These are phyloP conservation scores for Paragyromitra xinjiangensis DNA, from an alignment of 495 filamentous ascomycete genomes.

Conservation along the genomic window DNA sequence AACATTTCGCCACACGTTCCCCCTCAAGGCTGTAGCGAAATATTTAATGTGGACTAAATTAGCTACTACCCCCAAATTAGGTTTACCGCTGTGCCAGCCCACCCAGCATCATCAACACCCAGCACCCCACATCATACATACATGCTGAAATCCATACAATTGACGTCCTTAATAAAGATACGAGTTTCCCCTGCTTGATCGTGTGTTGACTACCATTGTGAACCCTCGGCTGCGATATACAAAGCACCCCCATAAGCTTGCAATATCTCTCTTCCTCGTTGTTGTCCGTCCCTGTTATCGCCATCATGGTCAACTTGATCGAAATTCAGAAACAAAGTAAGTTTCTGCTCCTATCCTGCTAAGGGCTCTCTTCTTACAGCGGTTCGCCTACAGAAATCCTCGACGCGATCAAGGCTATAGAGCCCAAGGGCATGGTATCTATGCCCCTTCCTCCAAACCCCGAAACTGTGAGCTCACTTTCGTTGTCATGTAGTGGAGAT, in stretches of 20 bases:
- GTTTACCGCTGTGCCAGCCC: neutral
- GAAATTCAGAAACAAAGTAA: conserved; percentile 56
- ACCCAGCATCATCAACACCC: conserved; percentile 18
- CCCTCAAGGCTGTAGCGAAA: neutral
- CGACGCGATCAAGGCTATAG: conserved; percentile 65
- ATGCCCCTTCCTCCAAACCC: neutral
- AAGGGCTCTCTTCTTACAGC: conserved; percentile 23
- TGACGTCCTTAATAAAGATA: conserved; percentile 16
- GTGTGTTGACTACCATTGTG: neutral
- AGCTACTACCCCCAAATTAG: conserved; percentile 10
- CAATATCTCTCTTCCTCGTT: neutral
- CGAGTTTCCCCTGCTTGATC: conserved; percentile 13
- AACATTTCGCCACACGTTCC: neutral
- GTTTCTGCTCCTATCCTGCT: conserved; percentile 1
- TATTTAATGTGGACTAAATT: conserved; percentile 1
- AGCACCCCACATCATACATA: conserved; percentile 19
- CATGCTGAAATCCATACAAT: conserved; percentile 32
- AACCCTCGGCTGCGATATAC: neutral
- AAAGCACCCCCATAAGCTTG: neutral
- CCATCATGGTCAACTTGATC: conserved; percentile 51
- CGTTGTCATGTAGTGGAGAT: conserved; percentile 80
- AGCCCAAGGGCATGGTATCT: conserved; percentile 43
- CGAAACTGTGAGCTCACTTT: conserved; percentile 24
- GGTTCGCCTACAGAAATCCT: conserved; percentile 62
- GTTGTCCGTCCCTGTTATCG: conserved; percentile 6